Base-by-base conservation (phyloP, 768 basidiomycete genomes). In the Lactarius deliciosus region DNA sequence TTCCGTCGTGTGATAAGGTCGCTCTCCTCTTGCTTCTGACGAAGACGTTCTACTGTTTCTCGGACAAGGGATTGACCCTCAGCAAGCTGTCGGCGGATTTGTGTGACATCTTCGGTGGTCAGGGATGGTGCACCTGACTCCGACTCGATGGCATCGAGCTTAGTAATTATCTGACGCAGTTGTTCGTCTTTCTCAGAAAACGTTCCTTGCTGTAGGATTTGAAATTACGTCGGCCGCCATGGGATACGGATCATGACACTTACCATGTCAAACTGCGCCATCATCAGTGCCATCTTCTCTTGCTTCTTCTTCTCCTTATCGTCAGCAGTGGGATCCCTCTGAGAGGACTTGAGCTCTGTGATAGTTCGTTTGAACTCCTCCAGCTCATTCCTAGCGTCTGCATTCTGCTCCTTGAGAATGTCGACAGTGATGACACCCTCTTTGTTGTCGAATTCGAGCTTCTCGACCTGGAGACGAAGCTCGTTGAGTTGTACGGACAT, bases 221-320 rank as follows among this genome's bases (percentile, higher is more conserved):
- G 60, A 18, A 13, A 25, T 47, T 20, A 68, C 58, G 71, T 55
- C 70, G 69, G 55, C 11, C 25, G 63, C 20, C 13, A 32, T 11
- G n/a, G 43, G 57, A n/a, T 22, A 60, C 20, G 54, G 16, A 25
- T 32, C 38, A 64, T 60, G 55, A 62, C 64, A 80, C 90, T 73
- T 70, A 96, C 96, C 68, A 91, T 85, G 78, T 98, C 96, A 72
- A 99, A 96, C 77, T 96, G 96, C 65, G 96, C 94, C 96, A 99
- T 98, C 94, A 99, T 97, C 71, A 95, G 82, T 10, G 94, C 95
- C 92, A 99, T 93, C 84, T 98, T 98, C 81, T 98, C 96, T 74
- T 96, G 94, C 78, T 98, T 98, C 77, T 92, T 87, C 82, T 94
- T 97, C 82, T 99, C 97, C 80, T 96, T 98, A 76, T 98, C 97